These are phyloP conservation scores for Dimocarpus longan DNA, from an alignment of 345 rosid species.

Conservation along the genomic window DNA sequence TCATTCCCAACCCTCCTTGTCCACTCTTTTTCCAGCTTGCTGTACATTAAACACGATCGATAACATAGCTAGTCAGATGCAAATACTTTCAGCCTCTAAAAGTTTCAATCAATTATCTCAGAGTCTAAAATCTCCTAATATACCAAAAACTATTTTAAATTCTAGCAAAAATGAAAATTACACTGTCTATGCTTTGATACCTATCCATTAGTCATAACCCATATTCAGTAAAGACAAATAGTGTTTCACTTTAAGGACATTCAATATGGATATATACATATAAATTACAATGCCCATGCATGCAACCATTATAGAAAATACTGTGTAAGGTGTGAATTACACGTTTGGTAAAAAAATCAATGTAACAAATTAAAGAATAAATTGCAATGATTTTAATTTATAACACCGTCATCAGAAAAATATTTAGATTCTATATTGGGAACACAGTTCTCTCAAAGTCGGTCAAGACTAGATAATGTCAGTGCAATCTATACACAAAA, in stretches of 20 bases:
- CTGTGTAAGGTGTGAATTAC: too few relatives aligned
- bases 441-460: not conserved
- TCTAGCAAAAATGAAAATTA: not conserved
- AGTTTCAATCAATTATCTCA: not conserved
- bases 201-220: too few relatives aligned
- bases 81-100: not conserved
- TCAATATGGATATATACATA: too few relatives aligned
- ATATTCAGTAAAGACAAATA: too few relatives aligned
- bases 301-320: not conserved
- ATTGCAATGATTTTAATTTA: not conserved
- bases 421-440: not conserved
- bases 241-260: too few relatives aligned
- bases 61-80: not conserved
- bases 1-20: conserved; percentile 94
- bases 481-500: not conserved
- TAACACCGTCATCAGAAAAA: not conserved
- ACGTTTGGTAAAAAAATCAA: not conserved
- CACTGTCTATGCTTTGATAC: not conserved
- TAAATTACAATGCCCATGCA: not conserved
- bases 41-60: conserved; percentile 27
- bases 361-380: not conserved
- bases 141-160: not conserved
- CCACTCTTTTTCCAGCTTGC: conserved; percentile 94
- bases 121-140: too few relatives aligned
- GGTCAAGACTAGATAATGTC: not conserved